phyloP scores from a whole-genome alignment of 768 basidiomycete species.

The Ramaria rubella region DNA sequence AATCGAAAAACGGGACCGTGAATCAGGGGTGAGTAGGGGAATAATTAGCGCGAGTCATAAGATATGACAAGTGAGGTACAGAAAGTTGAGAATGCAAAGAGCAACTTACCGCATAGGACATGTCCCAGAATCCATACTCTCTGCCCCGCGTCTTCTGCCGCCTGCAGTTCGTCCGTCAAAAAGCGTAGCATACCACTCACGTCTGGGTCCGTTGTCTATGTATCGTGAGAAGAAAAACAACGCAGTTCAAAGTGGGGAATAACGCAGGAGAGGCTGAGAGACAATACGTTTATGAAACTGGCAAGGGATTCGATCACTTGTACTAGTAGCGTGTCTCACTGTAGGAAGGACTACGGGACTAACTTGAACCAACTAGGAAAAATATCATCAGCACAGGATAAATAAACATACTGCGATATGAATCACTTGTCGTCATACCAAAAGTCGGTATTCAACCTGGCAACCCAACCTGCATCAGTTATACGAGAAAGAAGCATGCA shows the following conservation, averaged over 20 bases:
- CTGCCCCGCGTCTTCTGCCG: conserved; percentile 72
- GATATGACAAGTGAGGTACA: background rate
- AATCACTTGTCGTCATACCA: conserved; percentile 23
- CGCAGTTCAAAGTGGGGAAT: background rate
- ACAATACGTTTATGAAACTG: conserved; percentile 7
- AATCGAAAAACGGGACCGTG: background rate
- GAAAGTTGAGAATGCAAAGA: background rate
- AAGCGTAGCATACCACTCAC: conserved; percentile 72
- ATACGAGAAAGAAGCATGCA: background rate
- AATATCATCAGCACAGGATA: background rate
- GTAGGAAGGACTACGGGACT: background rate
- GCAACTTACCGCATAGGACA: conserved; percentile 30
- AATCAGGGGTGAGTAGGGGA: background rate
- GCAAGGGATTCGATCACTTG: background rate
- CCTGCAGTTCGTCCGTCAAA: conserved; percentile 72
- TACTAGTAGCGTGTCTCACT: background rate
- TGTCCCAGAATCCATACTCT: conserved; percentile 53
- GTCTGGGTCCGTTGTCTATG: conserved; percentile 50
- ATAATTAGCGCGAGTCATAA: conserved; percentile 41
- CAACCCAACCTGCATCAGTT: background rate
- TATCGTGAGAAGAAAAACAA: conserved; percentile 9
- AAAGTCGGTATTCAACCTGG: conserved; percentile 22
- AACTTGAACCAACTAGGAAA: conserved; percentile 9
- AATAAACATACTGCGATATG: background rate
- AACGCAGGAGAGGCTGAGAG: background rate